A percentile compares a stretch with the other conserved stretches of the same genome.
phyloP scores from a whole-genome alignment of 805 yeast species.

The Saccharomycopsis malanga region DNA sequence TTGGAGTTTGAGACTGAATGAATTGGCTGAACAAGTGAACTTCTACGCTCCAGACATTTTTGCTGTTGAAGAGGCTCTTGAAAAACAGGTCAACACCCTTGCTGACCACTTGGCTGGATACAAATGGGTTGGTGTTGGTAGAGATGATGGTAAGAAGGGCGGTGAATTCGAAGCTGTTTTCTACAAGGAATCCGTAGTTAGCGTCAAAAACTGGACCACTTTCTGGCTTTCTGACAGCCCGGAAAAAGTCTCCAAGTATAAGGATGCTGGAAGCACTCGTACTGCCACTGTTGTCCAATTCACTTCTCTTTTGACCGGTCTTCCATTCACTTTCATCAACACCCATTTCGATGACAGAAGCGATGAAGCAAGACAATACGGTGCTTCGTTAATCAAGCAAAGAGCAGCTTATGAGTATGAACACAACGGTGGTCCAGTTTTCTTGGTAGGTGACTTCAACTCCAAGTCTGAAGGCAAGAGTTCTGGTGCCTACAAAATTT shows the following conservation, averaged over 20 bases:
- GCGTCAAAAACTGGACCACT: slow-evolving; percentile 31
- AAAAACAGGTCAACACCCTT: slow-evolving; percentile 35
- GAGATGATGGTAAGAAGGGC: slow-evolving; percentile 36
- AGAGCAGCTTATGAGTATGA: slow-evolving; percentile 34
- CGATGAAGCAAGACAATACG: slow-evolving; percentile 31
- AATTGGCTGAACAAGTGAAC: neutral
- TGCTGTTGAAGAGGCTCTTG: slow-evolving; percentile 34
- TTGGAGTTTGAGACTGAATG: neutral
- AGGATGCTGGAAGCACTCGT: slow-evolving; percentile 37
- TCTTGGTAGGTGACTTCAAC: slow-evolving; percentile 42
- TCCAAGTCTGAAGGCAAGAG: slow-evolving; percentile 28
- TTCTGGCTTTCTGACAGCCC: slow-evolving; percentile 40
- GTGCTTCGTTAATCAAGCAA: slow-evolving; percentile 30
- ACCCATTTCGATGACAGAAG: slow-evolving; percentile 39
- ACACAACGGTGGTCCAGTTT: slow-evolving; percentile 34
- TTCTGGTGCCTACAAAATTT: slow-evolving; percentile 29
- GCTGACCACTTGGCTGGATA: slow-evolving; percentile 23
- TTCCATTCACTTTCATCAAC: slow-evolving; percentile 32
- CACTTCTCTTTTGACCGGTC: slow-evolving; percentile 21
- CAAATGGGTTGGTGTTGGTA: slow-evolving; percentile 38
- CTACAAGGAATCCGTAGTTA: slow-evolving; percentile 27
- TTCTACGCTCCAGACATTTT: slow-evolving; percentile 32
- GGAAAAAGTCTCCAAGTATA: slow-evolving; percentile 32
- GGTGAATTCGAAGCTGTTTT: slow-evolving; percentile 41
- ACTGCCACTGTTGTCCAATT: slow-evolving; percentile 36